Evolutionary conservation across 2,329 filamentous ascomycete genomes (phyloP).

Genomic region (Nannizziopsis arthrosporioides): DNA sequence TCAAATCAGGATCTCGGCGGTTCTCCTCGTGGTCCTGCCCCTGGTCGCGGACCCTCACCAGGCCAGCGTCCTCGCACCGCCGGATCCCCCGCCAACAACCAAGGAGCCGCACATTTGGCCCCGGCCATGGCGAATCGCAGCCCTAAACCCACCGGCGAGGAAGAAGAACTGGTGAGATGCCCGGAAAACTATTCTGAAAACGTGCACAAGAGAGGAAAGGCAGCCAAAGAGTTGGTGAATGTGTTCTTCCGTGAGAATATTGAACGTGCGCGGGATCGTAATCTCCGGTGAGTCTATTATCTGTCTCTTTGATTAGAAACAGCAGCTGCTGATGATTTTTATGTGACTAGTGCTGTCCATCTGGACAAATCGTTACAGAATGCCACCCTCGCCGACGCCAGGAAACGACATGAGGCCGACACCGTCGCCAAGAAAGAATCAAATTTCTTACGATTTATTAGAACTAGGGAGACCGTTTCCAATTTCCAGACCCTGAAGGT

Average conservation of each 20-base stretch:
- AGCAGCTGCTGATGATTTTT: background rate
- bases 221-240: slow-evolving; percentile 54
- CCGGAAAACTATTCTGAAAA: slow-evolving; percentile 82
- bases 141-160: slow-evolving; percentile 43
- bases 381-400: slow-evolving; percentile 57
- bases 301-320: background rate
- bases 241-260: slow-evolving; percentile 98
- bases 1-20: slow-evolving; percentile 86
- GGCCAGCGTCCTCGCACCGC: slow-evolving; percentile 73
- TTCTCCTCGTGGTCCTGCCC: slow-evolving; percentile 44
- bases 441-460: slow-evolving; percentile 96
- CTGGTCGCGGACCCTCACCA: slow-evolving; percentile 54
- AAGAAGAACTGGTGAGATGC: slow-evolving; percentile 62
- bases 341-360: slow-evolving; percentile 62
- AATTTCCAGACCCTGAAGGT: slow-evolving; percentile 97
- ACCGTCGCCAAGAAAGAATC: slow-evolving; percentile 80
- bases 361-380: slow-evolving; percentile 77
- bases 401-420: slow-evolving; percentile 75
- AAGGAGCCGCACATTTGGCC: slow-evolving; percentile 56
- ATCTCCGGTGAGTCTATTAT: slow-evolving; percentile 62
- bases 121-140: slow-evolving; percentile 53
- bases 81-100: slow-evolving; percentile 46
- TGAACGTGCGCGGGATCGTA: slow-evolving; percentile 85
- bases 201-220: slow-evolving; percentile 60
- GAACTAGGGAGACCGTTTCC: slow-evolving; percentile 86